Evolutionary conservation across 1,139 yeast species (phyloP).

Genomic region (Nakaseomyces sp.): DNA sequence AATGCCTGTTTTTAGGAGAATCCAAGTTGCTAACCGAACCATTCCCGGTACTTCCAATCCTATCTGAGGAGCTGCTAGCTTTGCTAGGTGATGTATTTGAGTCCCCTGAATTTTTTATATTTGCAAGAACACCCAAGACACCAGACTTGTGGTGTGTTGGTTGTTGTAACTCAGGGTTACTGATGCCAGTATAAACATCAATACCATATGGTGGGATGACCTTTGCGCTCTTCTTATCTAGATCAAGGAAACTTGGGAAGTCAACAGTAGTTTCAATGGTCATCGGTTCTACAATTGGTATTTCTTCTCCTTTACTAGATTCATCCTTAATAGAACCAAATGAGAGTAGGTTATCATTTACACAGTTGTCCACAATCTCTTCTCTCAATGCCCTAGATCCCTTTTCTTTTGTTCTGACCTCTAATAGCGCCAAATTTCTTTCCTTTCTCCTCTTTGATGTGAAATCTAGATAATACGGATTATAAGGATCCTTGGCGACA

Average conservation of each 20-base stretch:
- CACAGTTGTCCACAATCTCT: conserved; percentile 53
- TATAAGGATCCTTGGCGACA: conserved; percentile 32
- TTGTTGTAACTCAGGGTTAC: conserved; percentile 13
- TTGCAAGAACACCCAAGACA: conserved; percentile 25
- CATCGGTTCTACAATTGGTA: conserved; percentile 32
- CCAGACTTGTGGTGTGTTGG: conserved; percentile 15
- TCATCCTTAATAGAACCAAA: conserved; percentile 41
- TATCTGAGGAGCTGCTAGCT: conserved; percentile 1
- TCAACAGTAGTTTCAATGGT: conserved; percentile 24
- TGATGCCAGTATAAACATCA: conserved; percentile 20
- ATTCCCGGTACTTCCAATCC: background rate
- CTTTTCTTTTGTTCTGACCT: conserved; percentile 50
- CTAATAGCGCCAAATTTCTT: conserved; percentile 50
- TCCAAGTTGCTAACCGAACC: background rate
- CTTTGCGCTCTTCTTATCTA: conserved; percentile 22
- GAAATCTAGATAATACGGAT: conserved; percentile 34
- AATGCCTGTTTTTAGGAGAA: conserved; percentile 1
- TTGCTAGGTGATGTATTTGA: conserved; percentile 1
- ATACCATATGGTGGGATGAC: conserved; percentile 31
- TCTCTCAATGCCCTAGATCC: conserved; percentile 44
- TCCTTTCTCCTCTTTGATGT: conserved; percentile 36
- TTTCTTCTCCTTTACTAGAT: conserved; percentile 11
- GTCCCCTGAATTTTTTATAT: conserved; percentile 14
- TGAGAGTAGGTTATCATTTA: conserved; percentile 52
- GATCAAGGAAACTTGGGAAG: conserved; percentile 28